Conservation (phyloP, 805 yeast genomes). For the Kodamaea jinghongensis region DNA sequence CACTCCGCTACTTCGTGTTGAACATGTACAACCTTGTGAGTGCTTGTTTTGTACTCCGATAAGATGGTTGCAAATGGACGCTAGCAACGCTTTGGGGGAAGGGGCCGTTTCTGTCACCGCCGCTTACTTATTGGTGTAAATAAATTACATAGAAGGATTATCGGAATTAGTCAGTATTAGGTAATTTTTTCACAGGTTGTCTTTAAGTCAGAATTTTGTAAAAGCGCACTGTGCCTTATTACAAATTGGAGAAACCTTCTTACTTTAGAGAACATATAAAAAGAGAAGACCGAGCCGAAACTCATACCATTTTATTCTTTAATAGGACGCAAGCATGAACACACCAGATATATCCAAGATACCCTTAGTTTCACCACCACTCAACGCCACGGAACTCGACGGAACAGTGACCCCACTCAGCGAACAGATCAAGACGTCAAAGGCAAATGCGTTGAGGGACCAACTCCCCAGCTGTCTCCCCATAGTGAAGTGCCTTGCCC, state of each 20-base stretch:
- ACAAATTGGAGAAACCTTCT: not conserved
- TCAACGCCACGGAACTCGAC: constrained; percentile 6
- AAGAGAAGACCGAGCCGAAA: not conserved
- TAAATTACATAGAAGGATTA: not conserved
- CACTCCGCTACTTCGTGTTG: too few species aligned
- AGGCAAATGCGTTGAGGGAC: constrained; percentile 24
- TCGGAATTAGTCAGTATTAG: constrained; percentile 6
- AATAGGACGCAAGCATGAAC: too few species aligned
- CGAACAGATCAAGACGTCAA: constrained; percentile 2
- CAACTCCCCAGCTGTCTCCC: constrained; percentile 58
- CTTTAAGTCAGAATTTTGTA: not conserved
- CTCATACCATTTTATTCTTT: too few species aligned
- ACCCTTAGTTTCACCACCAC: constrained; percentile 15
- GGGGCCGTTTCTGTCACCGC: too few species aligned
- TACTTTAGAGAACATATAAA: constrained; percentile 1
- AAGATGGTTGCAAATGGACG: too few species aligned
- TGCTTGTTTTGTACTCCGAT: too few species aligned
- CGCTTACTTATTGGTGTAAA: too few species aligned
- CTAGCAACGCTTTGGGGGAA: too few species aligned
- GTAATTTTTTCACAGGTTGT: constrained; percentile 1
- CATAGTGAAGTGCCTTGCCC: constrained; percentile 77
- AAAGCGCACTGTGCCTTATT: not conserved
- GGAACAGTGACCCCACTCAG: not conserved
- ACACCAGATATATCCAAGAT: constrained; percentile 11
- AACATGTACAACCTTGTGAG: too few species aligned